Evolutionary conservation across 1,139 yeast genomes (phyloP), one percentile per base, ranked within the genome.

Genomic region (Komagataea norvegica): DNA sequence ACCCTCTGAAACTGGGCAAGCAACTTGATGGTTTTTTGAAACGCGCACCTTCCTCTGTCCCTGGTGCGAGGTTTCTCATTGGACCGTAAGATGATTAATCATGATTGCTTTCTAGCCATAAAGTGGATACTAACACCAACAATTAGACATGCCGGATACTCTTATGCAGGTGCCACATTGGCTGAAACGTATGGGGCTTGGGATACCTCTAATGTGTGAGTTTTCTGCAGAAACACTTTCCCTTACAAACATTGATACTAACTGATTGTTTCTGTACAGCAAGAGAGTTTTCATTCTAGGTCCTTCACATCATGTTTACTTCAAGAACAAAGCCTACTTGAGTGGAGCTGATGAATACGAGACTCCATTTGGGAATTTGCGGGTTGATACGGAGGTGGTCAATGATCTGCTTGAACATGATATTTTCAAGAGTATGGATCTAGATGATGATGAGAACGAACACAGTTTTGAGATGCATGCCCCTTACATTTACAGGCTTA

Each of bases 381-480:
- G 70, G 0, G 84, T 89, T 13, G 96, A 89, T 56, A 59, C 56
- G 0, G 71, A 66, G 7, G 56, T 67, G 2, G 62, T 65, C 15
- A 47, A 59, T 3, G 54, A 61, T 17, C 57, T 83, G 38, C 36
- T 55, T 4, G 52, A 56, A 17, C 44, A 57, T 3, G 53, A 61
- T 5, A 45, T 70, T 8, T 80, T 85, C 54, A 65, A 65, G 41
- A 59, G 55, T 35, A 83, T 91, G 93, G 62, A 69, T 30, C 49
- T 58, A 2, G 72, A 67, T 0, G 70, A 70, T 9, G 99, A 93
- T 57, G 77, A 79, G 42, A 84, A 82, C 22, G 99, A 93, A 58
- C 99, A 91, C 58, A 82, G 94, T 34, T 77, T 91, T 55, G 98
- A 93, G 56, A 84, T 93, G 95, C 98, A 91, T 60, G 74, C 84